phyloP scores from a whole-genome alignment of 805 yeast genomes.

The Metschnikowia gruessii region DNA sequence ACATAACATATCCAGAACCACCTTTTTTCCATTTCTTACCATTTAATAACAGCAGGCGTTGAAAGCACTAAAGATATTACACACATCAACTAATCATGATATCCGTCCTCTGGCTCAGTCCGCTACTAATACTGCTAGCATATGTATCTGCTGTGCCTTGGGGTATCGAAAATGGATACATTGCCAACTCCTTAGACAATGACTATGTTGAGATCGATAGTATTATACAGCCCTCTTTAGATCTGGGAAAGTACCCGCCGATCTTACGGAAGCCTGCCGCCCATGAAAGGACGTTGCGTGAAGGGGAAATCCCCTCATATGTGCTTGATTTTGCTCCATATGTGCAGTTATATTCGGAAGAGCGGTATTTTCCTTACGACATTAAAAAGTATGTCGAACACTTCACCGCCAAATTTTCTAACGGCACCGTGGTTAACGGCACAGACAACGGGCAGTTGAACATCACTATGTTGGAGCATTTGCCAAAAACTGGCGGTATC shows the following conservation, averaged over 20 bases:
- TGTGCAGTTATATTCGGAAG: slow-evolving; percentile 87
- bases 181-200: slow-evolving; percentile 22
- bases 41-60: neutral
- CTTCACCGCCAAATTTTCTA: slow-evolving; percentile 53
- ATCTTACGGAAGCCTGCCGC: slow-evolving; percentile 31
- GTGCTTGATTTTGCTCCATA: slow-evolving; percentile 68
- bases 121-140: slow-evolving; percentile 7
- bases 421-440: slow-evolving; percentile 43
- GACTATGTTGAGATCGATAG: slow-evolving; percentile 25
- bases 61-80: neutral
- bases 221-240: slow-evolving; percentile 26
- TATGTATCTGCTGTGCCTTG: slow-evolving; percentile 20
- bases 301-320: slow-evolving; percentile 62
- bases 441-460: slow-evolving; percentile 31
- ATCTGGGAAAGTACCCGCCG: slow-evolving; percentile 32
- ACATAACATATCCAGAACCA: too few relatives aligned
- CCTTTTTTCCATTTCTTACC: neutral
- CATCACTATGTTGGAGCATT: slow-evolving; percentile 31
- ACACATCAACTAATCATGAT: neutral
- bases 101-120: neutral
- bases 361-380: slow-evolving; percentile 80
- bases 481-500: slow-evolving; percentile 35
- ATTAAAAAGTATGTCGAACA: slow-evolving; percentile 64
- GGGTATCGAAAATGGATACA: slow-evolving; percentile 23
- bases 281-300: slow-evolving; percentile 37